Evolutionary conservation across 768 basidiomycete genomes (phyloP).

Genomic region (Russula emetica): DNA sequence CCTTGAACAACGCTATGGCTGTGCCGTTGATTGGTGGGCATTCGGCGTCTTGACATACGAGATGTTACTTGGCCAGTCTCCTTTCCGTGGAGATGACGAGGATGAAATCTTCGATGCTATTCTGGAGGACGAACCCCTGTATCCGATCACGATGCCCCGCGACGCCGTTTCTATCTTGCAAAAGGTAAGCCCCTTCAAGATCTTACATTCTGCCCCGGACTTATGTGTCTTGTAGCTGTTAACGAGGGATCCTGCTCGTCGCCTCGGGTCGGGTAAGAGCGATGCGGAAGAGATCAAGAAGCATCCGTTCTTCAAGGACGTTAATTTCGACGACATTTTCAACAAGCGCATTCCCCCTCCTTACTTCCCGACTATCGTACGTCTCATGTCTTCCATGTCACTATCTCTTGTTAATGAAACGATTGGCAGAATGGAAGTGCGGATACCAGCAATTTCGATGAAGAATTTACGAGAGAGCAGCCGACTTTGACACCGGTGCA

Average conservation of each 20-base stretch:
- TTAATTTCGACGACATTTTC: conserved; percentile 94
- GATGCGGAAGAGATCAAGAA: conserved; percentile 97
- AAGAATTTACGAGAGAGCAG: conserved; percentile 95
- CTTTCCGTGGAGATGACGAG: conserved; percentile 98
- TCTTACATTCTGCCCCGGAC: conserved; percentile 15
- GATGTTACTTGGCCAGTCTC: conserved; percentile 98
- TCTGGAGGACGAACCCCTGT: conserved; percentile 94
- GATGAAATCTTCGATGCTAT: conserved; percentile 99
- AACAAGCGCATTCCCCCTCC: conserved; percentile 96
- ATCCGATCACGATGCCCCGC: conserved; percentile 98
- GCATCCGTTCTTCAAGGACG: conserved; percentile 98
- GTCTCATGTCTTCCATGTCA: conserved; percentile 33
- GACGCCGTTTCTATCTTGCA: conserved; percentile 95
- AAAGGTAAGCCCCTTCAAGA: conserved; percentile 51
- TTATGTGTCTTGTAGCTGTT: conserved; percentile 54
- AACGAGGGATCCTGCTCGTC: conserved; percentile 85
- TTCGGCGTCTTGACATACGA: conserved; percentile 98
- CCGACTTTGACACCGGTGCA: conserved; percentile 98
- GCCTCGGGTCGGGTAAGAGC: conserved; percentile 84
- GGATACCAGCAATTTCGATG: conserved; percentile 91
- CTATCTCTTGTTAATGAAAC: conserved; percentile 1
- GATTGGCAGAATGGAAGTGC: conserved; percentile 66
- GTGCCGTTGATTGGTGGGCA: conserved; percentile 99
- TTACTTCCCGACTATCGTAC: conserved; percentile 93
- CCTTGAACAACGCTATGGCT: conserved; percentile 97